Evolutionary conservation across 208 protist species (phyloP), one percentile per base, ranked within the genome.

Genomic region (Trypanosoma caninum): DNA sequence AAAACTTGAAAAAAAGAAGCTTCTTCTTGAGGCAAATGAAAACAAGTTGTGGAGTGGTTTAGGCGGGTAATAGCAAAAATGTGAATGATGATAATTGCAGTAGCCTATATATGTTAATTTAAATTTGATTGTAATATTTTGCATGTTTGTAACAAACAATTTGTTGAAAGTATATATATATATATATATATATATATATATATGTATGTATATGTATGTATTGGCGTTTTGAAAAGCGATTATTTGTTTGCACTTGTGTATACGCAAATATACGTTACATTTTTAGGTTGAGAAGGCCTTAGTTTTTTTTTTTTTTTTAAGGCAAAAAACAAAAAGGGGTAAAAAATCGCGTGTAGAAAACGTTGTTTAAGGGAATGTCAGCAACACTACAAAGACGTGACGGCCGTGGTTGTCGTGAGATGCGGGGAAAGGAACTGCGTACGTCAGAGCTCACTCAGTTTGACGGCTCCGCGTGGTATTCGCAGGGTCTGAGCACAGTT

Each of bases 391-490:
- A 64, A 1, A 76, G 88, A 3, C 70, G 65, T 35, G 84, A 94
- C 59, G 83, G 82, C 47, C 80, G 87, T 33, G 73, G 76, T 13
- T 56, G 64, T 30, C 64, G 74, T 6, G 83, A 93, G 71, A 73
- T 96, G 31, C 82, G 86, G 27, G 76, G 68, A 3, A 87, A 81
- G 45, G 80, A 91, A 46, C 63, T 91, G 69, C 44, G 55, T 5
- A 51, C 82, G 10, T 84, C 79, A 8, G 76, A 83, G 57, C 69
- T 87, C 20, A 71, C 28, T 2, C 76, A 84, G 13, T 89, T 86
- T 55, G 85, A 93, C 56, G 91, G 85, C 33, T 89, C 83, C 48
- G 60, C 74, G 41, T 83, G 72, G 68, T 96, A 91, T 58, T 59
- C 78, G 13, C 87, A 96, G 48, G 91, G 88, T 2, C 54, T 65